Conservation (phyloP, 2,329 filamentous ascomycete species). For the Diaporthe vexans region DNA sequence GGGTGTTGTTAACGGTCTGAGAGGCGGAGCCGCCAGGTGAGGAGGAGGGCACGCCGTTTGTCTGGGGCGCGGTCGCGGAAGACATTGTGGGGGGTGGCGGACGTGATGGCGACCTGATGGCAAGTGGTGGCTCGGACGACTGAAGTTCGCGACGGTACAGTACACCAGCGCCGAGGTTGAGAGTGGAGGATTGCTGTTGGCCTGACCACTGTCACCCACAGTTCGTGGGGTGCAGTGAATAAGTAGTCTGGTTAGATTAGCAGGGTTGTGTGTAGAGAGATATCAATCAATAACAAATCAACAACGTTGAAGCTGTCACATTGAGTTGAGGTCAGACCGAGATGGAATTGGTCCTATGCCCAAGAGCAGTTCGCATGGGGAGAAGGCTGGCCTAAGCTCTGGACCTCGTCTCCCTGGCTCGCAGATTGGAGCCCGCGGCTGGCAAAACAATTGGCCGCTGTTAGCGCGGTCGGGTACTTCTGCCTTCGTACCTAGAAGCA, state of each 20-base stretch:
- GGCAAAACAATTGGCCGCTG: conserved; percentile 39
- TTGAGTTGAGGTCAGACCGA: not conserved
- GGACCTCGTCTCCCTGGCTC: not conserved
- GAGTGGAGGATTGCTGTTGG: not conserved
- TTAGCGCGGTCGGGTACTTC: not conserved
- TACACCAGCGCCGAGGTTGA: not conserved
- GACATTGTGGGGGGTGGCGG: conserved; percentile 47
- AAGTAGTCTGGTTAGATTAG: not conserved
- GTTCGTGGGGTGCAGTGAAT: not conserved
- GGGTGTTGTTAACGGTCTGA: conserved; percentile 44
- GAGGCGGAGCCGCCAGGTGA: conserved; percentile 51
- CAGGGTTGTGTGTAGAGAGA: not conserved
- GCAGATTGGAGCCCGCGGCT: conserved; percentile 4
- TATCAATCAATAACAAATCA: not conserved
- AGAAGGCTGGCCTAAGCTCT: not conserved
- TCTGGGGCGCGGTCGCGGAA: conserved; percentile 57
- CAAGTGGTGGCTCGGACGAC: not conserved
- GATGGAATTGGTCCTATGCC: not conserved
- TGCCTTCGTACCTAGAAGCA: not conserved
- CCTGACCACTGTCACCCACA: not conserved
- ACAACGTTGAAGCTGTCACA: not conserved
- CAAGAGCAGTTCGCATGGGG: not conserved
- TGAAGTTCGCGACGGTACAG: not conserved
- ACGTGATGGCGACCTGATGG: conserved; percentile 25
- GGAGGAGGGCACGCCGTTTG: conserved; percentile 65